Evolutionary conservation across 768 basidiomycete species (phyloP), one percentile per base, ranked within the genome.

Genomic region (Podaxis sp.): DNA sequence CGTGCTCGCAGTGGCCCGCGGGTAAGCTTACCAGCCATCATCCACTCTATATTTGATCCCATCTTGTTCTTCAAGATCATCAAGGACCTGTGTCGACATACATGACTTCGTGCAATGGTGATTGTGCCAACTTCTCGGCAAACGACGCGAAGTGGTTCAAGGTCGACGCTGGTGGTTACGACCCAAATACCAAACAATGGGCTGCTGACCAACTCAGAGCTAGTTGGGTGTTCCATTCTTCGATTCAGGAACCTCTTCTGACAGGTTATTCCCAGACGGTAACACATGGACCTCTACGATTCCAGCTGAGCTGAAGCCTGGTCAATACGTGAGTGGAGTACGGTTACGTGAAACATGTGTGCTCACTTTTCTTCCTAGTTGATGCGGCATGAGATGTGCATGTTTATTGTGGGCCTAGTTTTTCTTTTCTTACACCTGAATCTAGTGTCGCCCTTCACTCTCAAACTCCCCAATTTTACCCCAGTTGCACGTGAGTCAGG

Each of bases 81-180:
- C 71, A 77, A 67, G 80, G 81, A 3, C 80, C 79, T 27, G 76
- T 81, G 21, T 78, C 77, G 27, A 81, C 78, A n/a, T 81, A 81
- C 65, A 82, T 82, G 80, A 71, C 79, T 28, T 77, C 77, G 11
- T 82, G 81, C 68, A 72, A 73, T 57, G 78, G 76, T 23, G 74
- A 77, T 56, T 82, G 81, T 59, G 66, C 75, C 6, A 70, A 63
- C 2, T 77, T 78, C 62, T 62, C 64, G 21, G 74, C 77, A 37
- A 72, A 73, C 57, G 64, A 68, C 46, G 78, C 77, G 16, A 68
- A 70, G 57, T 82, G 79, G 81, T 82, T 82, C 73, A 82, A 82
- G 66, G 58, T 82, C 55, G 79, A 82, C 66, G 77, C 76, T 11
- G 72, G 63, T 32, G 80, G 81, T 47, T 80, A 79, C 64, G 72